Evolutionary conservation across 106 monocot species (phyloP).

Genomic region (Alisma plantagoaquatica): DNA sequence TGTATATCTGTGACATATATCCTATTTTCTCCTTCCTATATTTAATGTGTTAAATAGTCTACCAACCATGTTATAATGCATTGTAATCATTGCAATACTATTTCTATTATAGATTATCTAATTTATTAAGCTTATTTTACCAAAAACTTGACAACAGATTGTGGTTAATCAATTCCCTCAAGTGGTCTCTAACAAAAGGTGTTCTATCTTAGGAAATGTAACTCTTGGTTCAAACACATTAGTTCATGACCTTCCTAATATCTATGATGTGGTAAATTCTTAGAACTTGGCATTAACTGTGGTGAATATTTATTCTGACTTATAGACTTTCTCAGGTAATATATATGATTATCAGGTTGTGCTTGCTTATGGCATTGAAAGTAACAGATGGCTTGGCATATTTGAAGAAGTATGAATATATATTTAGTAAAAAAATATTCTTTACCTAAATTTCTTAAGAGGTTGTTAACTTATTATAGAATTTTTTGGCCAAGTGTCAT

Average conservation of each 20-base stretch:
- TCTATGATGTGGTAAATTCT: slow-evolving; percentile 71
- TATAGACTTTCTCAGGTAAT: background rate
- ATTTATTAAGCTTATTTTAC: slow-evolving; percentile 14
- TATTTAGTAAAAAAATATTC: background rate
- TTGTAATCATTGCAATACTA: too few relatives aligned
- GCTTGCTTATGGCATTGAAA: slow-evolving; percentile 95
- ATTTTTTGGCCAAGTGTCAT: background rate
- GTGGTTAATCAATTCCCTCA: slow-evolving; percentile 91
- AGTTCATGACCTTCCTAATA: slow-evolving; percentile 49
- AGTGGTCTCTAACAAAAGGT: slow-evolving; percentile 54
- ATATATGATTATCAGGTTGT: slow-evolving; percentile 45
- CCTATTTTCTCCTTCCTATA: background rate
- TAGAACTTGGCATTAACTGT: too few relatives aligned
- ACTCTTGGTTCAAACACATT: slow-evolving; percentile 49
- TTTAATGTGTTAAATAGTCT: background rate
- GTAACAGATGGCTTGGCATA: slow-evolving; percentile 70
- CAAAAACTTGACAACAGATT: slow-evolving; percentile 72
- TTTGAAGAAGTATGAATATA: slow-evolving; percentile 61
- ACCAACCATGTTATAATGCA: background rate
- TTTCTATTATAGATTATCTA: too few relatives aligned
- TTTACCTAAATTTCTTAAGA: too few relatives aligned
- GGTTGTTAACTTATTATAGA: background rate
- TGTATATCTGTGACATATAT: background rate
- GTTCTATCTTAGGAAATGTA: slow-evolving; percentile 80
- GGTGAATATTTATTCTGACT: background rate